phyloP scores from a whole-genome alignment of 352 stramenopile genomes.

The Globisporangium spinosum region DNA sequence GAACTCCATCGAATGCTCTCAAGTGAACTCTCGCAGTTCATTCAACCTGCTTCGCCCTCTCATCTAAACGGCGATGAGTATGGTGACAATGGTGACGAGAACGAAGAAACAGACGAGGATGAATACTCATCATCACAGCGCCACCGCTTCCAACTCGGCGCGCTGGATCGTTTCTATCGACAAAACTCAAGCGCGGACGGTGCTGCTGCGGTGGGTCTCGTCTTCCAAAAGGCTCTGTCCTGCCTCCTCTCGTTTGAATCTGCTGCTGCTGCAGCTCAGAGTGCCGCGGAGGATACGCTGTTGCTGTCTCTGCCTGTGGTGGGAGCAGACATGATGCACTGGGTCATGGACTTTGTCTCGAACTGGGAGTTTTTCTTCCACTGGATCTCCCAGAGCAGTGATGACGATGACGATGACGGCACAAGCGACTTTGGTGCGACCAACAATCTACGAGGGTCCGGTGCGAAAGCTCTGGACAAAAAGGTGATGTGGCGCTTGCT shows the following conservation, averaged over 20 bases:
- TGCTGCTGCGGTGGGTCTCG: conserved; percentile 33
- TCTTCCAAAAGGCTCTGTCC: conserved; percentile 46
- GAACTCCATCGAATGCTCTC: conserved; percentile 39
- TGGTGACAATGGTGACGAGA: conserved; percentile 10
- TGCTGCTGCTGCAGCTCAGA: conserved; percentile 7
- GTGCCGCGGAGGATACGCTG: background rate
- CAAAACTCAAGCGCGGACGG: conserved; percentile 45
- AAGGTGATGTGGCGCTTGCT: conserved; percentile 40
- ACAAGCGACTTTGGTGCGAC: conserved; percentile 18
- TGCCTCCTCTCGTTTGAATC: conserved; percentile 45
- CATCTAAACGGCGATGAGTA: conserved; percentile 12
- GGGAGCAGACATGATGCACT: conserved; percentile 21
- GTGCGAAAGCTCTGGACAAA: conserved; percentile 5
- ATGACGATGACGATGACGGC: conserved; percentile 12
- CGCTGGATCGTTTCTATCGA: conserved; percentile 46
- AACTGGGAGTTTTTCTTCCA: conserved; percentile 55
- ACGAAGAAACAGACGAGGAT: conserved; percentile 23
- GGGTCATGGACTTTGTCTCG: conserved; percentile 42
- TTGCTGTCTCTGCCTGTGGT: background rate
- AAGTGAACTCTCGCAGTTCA: conserved; percentile 39
- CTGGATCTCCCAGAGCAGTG: conserved; percentile 45
- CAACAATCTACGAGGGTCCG: background rate
- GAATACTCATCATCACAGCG: conserved; percentile 12
- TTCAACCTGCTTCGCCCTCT: conserved; percentile 18
- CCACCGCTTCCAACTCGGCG: conserved; percentile 32